Evolutionary conservation across 495 filamentous ascomycete genomes (phyloP), one percentile per base, ranked within the genome.

Genomic region (Trichocladium antarcticum): DNA sequence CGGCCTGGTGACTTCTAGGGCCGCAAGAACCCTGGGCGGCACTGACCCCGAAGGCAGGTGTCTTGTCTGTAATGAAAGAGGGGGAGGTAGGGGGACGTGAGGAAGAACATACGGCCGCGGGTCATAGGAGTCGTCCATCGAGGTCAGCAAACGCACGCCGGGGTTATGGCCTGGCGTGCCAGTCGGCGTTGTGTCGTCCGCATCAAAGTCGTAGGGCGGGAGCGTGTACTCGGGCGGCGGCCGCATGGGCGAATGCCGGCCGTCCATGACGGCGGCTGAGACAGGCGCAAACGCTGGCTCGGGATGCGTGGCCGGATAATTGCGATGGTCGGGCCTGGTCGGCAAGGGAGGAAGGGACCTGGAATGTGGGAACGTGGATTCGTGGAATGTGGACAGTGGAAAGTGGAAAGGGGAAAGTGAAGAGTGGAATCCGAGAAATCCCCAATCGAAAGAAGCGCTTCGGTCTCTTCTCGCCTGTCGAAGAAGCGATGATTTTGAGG

Each of bases 121-220:
- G 28, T 55, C 42, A 32, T 45, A 55, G 27, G 60, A 37, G 24
- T 74, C 72, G 37, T 76, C 74, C 58, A 74, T 65, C 11, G 68
- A 73, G 24, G 72, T 78, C 58, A 78, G 57, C 55, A 78, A 60
- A 37, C 75, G 66, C n/a, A 76, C 64, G 49, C 58, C 68, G 39
- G 62, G 63, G 45, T 61, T 62, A 53, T 64, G 66, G 49, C 56
- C 55, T 31, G 53, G 48, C 44, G 45, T 56, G 28, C 57, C 61
- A 51, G 55, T 65, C 6, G 65, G 58, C 8, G 66, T 71, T 21
- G 65, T 57, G 48, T 68, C 61, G 48, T 72, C 62, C 17, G 71
- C 63, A 14, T 76, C 74, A n/a, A n/a, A n/a, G 54, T 67, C 68
- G 53, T 76, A 78, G 36, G 62, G 57, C 12, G 71, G 68, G 17